Percentiles rank a stretch among this genome's conserved stretches.
These are phyloP conservation scores for Exophiala oligosperma DNA, from an alignment of 2,329 filamentous ascomycete genomes.

Conservation along the genomic window DNA sequence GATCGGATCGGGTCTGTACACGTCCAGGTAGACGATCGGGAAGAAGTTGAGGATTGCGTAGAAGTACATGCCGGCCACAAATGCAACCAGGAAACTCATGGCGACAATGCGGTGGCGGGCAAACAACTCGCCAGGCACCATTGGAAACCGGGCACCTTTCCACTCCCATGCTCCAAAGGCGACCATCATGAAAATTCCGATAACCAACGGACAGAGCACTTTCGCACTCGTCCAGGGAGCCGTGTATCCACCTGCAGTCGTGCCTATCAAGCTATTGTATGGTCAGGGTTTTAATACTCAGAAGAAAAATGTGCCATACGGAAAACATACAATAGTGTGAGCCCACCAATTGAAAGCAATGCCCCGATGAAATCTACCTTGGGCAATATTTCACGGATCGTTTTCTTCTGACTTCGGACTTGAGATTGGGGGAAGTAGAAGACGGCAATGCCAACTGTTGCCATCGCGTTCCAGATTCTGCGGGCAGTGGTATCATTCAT, in stretches of 20 bases:
- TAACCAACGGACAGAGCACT: constrained; percentile 46
- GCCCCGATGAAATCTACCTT: constrained; percentile 54
- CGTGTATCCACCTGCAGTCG: constrained; percentile 53
- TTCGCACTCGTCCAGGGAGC: constrained; percentile 46
- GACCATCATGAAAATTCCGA: constrained; percentile 41
- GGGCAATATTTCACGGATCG: constrained; percentile 37
- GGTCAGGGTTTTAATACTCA: not conserved
- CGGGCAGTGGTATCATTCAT: too few relatives aligned
- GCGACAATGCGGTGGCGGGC: constrained; percentile 52
- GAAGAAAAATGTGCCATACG: not conserved
- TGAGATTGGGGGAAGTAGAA: constrained; percentile 4
- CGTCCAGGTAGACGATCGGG: constrained; percentile 63
- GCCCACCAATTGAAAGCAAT: constrained; percentile 48
- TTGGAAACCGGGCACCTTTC: constrained; percentile 46
- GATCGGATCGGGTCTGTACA: constrained; percentile 65
- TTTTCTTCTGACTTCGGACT: not conserved
- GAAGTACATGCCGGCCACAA: constrained; percentile 56
- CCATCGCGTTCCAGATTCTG: constrained; percentile 5
- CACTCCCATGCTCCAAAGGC: constrained; percentile 48
- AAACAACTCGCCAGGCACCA: constrained; percentile 45
- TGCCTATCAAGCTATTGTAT: constrained; percentile 38
- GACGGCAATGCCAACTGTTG: not conserved
- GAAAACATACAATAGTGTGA: constrained; percentile 27
- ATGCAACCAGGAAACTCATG: constrained; percentile 59
- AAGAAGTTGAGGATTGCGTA: constrained; percentile 58